phyloP scores from a whole-genome alignment of 2,329 filamentous ascomycete species.

The Cyphellophora attinorum region DNA sequence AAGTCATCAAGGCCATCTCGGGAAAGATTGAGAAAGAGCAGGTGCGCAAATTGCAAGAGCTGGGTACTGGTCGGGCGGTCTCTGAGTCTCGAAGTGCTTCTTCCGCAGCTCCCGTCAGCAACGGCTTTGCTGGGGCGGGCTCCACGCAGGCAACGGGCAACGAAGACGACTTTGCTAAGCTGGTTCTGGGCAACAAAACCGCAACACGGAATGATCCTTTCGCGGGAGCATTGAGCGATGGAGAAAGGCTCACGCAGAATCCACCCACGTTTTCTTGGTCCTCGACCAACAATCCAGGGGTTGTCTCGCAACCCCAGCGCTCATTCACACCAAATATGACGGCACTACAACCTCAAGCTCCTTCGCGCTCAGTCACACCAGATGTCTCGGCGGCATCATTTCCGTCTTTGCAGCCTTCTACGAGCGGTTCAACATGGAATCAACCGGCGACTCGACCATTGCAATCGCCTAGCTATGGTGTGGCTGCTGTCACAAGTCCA shows the following conservation, averaged over 20 bases:
- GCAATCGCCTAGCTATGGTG: slow-evolving; percentile 8
- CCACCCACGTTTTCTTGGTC: slow-evolving; percentile 36
- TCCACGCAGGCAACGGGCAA: slow-evolving; percentile 43
- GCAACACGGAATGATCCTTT: slow-evolving; percentile 24
- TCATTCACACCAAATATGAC: slow-evolving; percentile 16
- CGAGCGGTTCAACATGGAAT: slow-evolving; percentile 21
- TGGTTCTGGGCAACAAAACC: slow-evolving; percentile 67
- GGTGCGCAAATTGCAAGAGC: slow-evolving; percentile 74
- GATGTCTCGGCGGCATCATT: slow-evolving; percentile 40
- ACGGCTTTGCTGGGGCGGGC: slow-evolving; percentile 26
- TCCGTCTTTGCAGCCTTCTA: slow-evolving; percentile 33
- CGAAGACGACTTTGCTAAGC: slow-evolving; percentile 72
- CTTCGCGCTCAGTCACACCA: slow-evolving; percentile 41
- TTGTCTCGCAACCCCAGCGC: slow-evolving; percentile 8
- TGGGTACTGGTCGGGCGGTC: slow-evolving; percentile 48
- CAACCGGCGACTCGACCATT: slow-evolving; percentile 4
- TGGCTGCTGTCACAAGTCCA: slow-evolving; percentile 8
- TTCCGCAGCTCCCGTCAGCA: slow-evolving; percentile 19
- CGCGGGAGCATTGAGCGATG: slow-evolving; percentile 21
- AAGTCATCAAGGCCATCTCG: slow-evolving; percentile 72
- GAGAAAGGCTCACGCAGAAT: slow-evolving; percentile 19
- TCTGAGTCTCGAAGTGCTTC: slow-evolving; percentile 28
- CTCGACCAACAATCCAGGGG: slow-evolving; percentile 17
- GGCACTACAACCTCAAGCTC: slow-evolving; percentile 17
- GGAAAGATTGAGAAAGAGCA: slow-evolving; percentile 80